A percentile compares a stretch with the other conserved stretches of the same genome.
phyloP scores from a whole-genome alignment of 1,139 yeast genomes.

The Yamadazyma pseudoaaseri region DNA sequence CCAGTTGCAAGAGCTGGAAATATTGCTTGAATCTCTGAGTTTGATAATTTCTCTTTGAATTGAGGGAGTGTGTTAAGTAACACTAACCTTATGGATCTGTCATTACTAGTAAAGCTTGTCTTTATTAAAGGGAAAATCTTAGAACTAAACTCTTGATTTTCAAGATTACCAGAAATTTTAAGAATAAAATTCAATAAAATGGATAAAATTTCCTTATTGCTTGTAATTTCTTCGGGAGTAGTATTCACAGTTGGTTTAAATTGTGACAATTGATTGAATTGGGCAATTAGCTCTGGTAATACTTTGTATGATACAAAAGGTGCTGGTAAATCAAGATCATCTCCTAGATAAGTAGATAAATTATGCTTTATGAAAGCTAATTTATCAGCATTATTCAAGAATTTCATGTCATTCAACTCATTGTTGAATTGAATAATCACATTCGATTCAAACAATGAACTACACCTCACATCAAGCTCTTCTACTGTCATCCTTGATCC shows the following conservation, averaged over 20 bases:
- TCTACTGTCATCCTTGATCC: slow-evolving; percentile 49
- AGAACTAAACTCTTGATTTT: slow-evolving; percentile 35
- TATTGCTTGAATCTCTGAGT: slow-evolving; percentile 65
- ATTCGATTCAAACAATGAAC: slow-evolving; percentile 38
- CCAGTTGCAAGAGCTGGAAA: slow-evolving; percentile 73
- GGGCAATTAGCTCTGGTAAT: slow-evolving; percentile 61
- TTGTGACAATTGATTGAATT: slow-evolving; percentile 26
- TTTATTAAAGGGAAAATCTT: slow-evolving; percentile 60
- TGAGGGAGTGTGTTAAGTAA: slow-evolving; percentile 63
- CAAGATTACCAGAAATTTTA: slow-evolving; percentile 41
- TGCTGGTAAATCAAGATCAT: slow-evolving; percentile 35
- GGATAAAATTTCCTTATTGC: slow-evolving; percentile 40
- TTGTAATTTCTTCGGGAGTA: slow-evolving; percentile 29
- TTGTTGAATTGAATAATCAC: slow-evolving; percentile 46
- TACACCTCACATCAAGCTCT: slow-evolving; percentile 48
- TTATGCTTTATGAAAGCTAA: slow-evolving; percentile 49
- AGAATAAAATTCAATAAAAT: slow-evolving; percentile 47
- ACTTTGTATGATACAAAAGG: slow-evolving; percentile 62
- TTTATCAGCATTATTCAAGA: slow-evolving; percentile 50
- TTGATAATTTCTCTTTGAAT: slow-evolving; percentile 51
- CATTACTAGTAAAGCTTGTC: slow-evolving; percentile 62
- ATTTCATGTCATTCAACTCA: slow-evolving; percentile 51
- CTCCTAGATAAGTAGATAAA: slow-evolving; percentile 25
- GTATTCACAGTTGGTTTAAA: slow-evolving; percentile 21
- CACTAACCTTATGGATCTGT: slow-evolving; percentile 73